Evolutionary conservation across 2,329 filamentous ascomycete species (phyloP), one percentile per base, ranked within the genome.

Genomic region (Aspergillus amoenus): DNA sequence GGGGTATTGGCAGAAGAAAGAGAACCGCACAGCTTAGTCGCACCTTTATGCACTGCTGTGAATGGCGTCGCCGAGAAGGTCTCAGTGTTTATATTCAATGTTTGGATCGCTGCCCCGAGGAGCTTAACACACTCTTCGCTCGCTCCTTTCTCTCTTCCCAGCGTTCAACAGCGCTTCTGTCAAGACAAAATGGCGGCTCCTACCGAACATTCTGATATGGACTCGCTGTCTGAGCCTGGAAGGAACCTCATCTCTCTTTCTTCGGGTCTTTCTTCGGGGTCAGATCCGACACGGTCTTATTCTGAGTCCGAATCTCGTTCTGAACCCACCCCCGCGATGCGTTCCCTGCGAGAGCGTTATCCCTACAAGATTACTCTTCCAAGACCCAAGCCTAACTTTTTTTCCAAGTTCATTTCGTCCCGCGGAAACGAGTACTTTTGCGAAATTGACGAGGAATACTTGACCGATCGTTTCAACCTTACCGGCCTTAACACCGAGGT

Each of bases 371-470:
- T 58, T 24, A 3, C 39, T 9, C 58, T 52, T 34, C 52, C 56
- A 27, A 44, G 37, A 53, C 53, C 24, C 1, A 46, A 44, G 17
- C 22, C 61, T 64, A 58, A 63, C 45, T 63, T 17, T 43, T 21
- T 17, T 12, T 17, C 15, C 24, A 71, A 99, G 94, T 99, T 99
- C 76, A 97, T 97, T 69, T 97, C 93, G 4, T 96, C 93, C 5
- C 86, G 94, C 55, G 94, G 94, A 64, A 97, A 99, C 78, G 94
- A 99, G 75, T 99, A 99, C 78, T 99, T 97, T 71, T 99, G 94
- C 84, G 94, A 99, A 74, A 97, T 99, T 69, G 94, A 99, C 76
- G 94, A 99, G 75, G 94, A 99, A 70, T 99, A 99, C 76, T 84
- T 99, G 46, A 97, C 93, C 51, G 94, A 99, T 75, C 88, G 94